Percentiles rank a stretch among this genome's conserved stretches.
These are phyloP conservation scores for Eruca vesicaria DNA, from an alignment of 441 rosid genomes.

Conservation along the genomic window DNA sequence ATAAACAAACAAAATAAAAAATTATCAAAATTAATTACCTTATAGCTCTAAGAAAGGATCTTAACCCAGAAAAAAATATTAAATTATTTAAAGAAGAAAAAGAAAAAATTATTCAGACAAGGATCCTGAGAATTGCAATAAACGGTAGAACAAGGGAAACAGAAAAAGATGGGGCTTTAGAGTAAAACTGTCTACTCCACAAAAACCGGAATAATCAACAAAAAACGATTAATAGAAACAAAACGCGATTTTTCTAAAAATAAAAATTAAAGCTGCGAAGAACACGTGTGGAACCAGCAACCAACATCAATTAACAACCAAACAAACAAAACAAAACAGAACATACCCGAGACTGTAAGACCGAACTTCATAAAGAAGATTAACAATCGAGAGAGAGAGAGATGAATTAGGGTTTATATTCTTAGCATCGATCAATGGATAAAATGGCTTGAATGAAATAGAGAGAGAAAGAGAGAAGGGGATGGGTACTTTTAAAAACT, in stretches of 20 bases:
- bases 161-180: neutral
- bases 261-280: constrained; percentile 31
- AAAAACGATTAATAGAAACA: constrained; percentile 27
- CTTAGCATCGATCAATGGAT: constrained; percentile 10
- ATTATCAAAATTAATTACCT: constrained; percentile 33
- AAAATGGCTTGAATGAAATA: neutral
- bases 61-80: constrained; percentile 31
- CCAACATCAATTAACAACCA: neutral
- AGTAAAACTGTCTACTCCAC: constrained; percentile 25
- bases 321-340: neutral
- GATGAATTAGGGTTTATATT: constrained; percentile 25
- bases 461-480: neutral
- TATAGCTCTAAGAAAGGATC: constrained; percentile 43
- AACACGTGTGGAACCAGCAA: constrained; percentile 37
- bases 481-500: neutral
- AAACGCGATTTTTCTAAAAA: neutral
- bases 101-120: constrained; percentile 5
- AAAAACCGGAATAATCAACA: constrained; percentile 28
- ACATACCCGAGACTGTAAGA: constrained; percentile 16
- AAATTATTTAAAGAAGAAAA: neutral
- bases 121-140: constrained; percentile 23
- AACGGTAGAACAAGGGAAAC: constrained; percentile 1
- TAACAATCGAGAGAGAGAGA: neutral
- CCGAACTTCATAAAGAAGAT: constrained; percentile 21
- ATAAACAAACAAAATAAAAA: neutral